Evolutionary conservation across 331 rosid species (phyloP).

Genomic region (Cucumis variabilis): DNA sequence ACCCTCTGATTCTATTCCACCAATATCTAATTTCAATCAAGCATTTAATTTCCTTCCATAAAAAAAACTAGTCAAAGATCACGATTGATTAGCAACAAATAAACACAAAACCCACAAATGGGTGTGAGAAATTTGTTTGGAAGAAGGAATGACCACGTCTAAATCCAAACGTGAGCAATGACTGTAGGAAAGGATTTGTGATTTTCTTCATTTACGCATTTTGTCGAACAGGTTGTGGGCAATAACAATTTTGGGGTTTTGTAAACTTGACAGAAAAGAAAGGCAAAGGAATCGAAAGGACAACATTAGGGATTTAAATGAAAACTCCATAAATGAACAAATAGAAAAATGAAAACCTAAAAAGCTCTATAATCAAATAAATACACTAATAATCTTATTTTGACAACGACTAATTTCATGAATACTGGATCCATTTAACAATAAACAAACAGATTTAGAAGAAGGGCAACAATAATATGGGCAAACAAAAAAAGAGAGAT

Average conservation of each 20-base stretch:
- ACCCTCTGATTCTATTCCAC: no score
- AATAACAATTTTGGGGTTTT: neutral
- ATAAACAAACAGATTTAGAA: neutral
- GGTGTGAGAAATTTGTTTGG: neutral
- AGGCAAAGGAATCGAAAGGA: neutral
- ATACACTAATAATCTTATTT: neutral
- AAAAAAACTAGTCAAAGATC: neutral
- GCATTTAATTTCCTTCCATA: no score
- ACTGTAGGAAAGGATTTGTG: neutral
- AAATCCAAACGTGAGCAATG: constrained; percentile 1
- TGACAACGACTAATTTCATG: neutral
- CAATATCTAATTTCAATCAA: no score
- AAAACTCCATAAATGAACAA: neutral
- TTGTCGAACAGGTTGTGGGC: constrained; percentile 2
- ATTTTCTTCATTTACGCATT: neutral
- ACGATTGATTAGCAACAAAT: neutral
- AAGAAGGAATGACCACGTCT: neutral
- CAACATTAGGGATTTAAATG: neutral
- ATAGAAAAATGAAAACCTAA: neutral
- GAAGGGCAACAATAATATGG: neutral
- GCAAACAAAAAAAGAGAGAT: neutral
- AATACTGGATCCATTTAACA: neutral
- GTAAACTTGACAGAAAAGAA: neutral
- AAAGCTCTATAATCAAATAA: neutral
- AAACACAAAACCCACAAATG: neutral